Percentiles rank a stretch among this genome's conserved stretches.
phyloP scores from a whole-genome alignment of 2,329 filamentous ascomycete species.

The Colletotrichum sp. region DNA sequence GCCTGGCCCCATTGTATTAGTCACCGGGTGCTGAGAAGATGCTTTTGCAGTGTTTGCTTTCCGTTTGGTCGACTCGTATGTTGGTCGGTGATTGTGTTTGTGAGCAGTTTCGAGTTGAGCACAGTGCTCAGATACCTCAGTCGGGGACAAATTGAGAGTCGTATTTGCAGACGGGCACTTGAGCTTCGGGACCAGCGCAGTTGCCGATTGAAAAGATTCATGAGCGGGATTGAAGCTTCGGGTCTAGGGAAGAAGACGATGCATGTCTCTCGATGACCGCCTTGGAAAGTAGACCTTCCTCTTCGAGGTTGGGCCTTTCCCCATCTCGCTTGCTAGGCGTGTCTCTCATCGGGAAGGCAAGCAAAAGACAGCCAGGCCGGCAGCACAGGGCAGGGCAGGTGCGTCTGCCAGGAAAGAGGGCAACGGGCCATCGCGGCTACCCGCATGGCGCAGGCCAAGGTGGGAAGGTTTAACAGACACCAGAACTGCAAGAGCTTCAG shows the following conservation, averaged over 20 bases:
- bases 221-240: background rate
- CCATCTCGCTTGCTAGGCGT: background rate
- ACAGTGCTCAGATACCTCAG: background rate
- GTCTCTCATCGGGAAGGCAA: background rate
- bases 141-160: background rate
- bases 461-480: background rate
- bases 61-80: background rate
- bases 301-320: background rate
- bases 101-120: background rate
- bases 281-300: background rate
- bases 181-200: background rate
- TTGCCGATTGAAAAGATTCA: background rate
- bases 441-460: background rate
- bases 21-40: background rate
- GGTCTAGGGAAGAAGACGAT: background rate
- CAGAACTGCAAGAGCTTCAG: background rate
- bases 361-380: background rate
- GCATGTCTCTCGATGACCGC: background rate
- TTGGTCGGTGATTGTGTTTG: background rate
- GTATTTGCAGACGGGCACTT: background rate
- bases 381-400: background rate
- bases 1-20: background rate
- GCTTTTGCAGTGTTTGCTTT: background rate
- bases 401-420: background rate
- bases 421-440: background rate